Base-by-base conservation (phyloP, 208 protist genomes). In the Crithidia fasciculata region DNA sequence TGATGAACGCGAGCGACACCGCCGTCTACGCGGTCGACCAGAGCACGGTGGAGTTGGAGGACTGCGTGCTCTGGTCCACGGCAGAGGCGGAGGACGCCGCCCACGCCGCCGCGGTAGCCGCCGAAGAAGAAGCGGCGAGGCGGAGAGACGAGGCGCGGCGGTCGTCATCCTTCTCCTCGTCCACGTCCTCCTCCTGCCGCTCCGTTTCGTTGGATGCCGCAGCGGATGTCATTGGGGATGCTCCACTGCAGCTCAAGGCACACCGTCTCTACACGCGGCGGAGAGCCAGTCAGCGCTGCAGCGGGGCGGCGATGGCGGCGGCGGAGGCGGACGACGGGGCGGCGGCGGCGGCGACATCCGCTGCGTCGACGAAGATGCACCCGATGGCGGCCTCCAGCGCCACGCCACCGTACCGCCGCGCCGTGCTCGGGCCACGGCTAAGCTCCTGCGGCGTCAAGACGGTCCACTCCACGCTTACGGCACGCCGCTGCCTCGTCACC, bases 21-120 rank as follows among this genome's bases (percentile, higher is more conserved):
- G 80, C 82, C 57, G 70, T 92, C 40, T 95, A 91, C 76, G 84
- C 78, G 8, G 92, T 90, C 69, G 83, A 90, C 44, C 60, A 82
- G 55, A 81, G 83, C 57, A 68, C 55, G 15, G 69, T 90, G n/a
- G 80, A 82, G 57, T 60, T 90, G 4, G 74, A 74, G 2, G 81
- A 94, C 37, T 72, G 69, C 52, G 65, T 92, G 39, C 44, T 92
- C n/a, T 88, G 83, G 84, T 72, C 76, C 12, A 81, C 81, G 13
- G 72, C 79, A 8, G 69, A 81, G 50, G 47, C 41, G 2, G 65
- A 72, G 62, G 69, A 66, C 58, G 63, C 72, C 6, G 56, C 77
- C 5, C 52, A 16, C 44, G 55, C 8, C 6, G 57, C 40, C 5
- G 66, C 56, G 39, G 45, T 39, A 19, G 50, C 15, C 19, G 58